Percentiles rank a stretch among this genome's conserved stretches.
Conservation (phyloP, 768 basidiomycete species). For the Suillus sp. region DNA sequence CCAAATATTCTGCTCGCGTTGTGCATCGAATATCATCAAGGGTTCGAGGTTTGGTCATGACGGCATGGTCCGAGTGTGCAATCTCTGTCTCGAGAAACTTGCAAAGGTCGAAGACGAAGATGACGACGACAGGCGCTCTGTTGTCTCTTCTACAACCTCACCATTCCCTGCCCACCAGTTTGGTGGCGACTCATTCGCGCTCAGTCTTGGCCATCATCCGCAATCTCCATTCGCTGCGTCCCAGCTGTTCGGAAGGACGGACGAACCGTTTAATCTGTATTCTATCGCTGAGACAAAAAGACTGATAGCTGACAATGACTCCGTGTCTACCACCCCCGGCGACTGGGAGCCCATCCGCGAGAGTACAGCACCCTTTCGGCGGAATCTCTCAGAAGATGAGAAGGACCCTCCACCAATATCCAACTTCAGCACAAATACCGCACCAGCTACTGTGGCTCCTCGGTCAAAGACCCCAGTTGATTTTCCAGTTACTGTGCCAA, state of each 20-base stretch:
- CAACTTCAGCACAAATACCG: conserved; percentile 35
- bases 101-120: conserved; percentile 87
- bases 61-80: conserved; percentile 95
- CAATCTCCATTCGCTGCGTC: conserved; percentile 90
- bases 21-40: conserved; percentile 96
- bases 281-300: conserved; percentile 79
- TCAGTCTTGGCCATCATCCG: conserved; percentile 52
- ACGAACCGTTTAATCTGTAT: conserved; percentile 80
- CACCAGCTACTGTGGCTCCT: conserved; percentile 35
- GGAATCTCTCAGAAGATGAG: conserved; percentile 76
- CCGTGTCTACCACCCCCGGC: conserved; percentile 50
- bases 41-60: conserved; percentile 91
- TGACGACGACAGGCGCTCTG: conserved; percentile 84
- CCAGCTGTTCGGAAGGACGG: conserved; percentile 75
- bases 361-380: conserved; percentile 73
- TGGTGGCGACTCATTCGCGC: conserved; percentile 45
- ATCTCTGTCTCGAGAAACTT: conserved; percentile 90
- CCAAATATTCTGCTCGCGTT: conserved; percentile 96
- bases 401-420: conserved; percentile 53
- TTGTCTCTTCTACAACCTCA: conserved; percentile 68
- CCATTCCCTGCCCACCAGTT: conserved; percentile 82
- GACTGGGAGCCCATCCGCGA: conserved; percentile 52
- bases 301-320: conserved; percentile 52
- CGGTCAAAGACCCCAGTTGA: conserved; percentile 57
- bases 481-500: conserved; percentile 56